These are phyloP conservation scores for Oryza officinalis DNA, from an alignment of 176 grass and related monocot species.

Conservation along the genomic window DNA sequence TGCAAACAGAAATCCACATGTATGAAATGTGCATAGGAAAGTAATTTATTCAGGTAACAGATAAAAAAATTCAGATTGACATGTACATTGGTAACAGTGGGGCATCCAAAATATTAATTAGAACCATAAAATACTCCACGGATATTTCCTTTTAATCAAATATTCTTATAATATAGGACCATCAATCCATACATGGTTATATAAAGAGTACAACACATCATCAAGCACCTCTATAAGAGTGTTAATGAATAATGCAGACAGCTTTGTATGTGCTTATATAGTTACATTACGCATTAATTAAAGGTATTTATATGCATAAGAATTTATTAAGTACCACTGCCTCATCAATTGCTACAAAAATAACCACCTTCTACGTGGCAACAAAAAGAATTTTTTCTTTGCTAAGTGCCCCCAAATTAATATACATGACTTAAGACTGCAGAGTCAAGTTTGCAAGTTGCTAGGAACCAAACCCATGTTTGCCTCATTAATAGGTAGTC, in stretches of 20 bases:
- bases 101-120: not conserved
- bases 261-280: not conserved
- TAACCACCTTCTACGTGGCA: not conserved
- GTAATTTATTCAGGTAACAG: not conserved
- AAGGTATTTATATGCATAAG: not conserved
- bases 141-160: not conserved
- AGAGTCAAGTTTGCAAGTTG: too few species aligned
- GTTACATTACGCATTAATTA: not conserved
- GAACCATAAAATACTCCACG: not conserved
- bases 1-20: not conserved
- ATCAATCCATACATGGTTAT: too few species aligned
- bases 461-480: not conserved
- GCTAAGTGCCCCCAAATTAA: not conserved
- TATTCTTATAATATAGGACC: too few species aligned
- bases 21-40: not conserved
- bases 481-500: not conserved
- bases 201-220: not conserved
- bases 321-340: not conserved
- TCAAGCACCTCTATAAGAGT: not conserved
- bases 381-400: not conserved
- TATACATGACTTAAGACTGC: not conserved
- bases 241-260: not conserved
- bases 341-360: not conserved
- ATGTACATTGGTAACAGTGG: not conserved
- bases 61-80: constrained; percentile 14